A percentile compares a stretch with the other conserved stretches of the same genome.
Conservation (phyloP, 2,329 filamentous ascomycete species). For the Microdochium trichocladiopsis region DNA sequence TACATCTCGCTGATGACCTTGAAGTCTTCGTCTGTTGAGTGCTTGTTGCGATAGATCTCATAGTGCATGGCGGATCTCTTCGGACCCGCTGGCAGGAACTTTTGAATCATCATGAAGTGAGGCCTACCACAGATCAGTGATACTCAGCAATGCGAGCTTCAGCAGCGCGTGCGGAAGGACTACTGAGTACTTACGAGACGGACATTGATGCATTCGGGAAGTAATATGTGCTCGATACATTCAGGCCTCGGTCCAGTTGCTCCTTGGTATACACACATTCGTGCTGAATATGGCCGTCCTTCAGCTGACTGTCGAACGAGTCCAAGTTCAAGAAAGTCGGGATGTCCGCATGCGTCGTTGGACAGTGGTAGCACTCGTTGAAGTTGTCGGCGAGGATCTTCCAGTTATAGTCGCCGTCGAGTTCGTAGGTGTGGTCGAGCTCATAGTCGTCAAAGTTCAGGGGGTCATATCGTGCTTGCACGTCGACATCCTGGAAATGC, state of each 20-base stretch:
- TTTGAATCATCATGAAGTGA: conserved; percentile 1
- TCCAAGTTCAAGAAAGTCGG: conserved; percentile 19
- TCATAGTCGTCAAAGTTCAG: conserved; percentile 31
- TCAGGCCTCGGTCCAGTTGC: neutral
- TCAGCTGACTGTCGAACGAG: neutral
- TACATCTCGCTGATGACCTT: neutral
- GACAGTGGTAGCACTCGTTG: conserved; percentile 44
- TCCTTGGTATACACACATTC: neutral
- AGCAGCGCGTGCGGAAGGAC: neutral
- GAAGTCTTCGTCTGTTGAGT: conserved; percentile 1
- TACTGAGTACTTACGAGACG: neutral
- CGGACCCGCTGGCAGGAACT: neutral
- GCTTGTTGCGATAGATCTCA: conserved; percentile 1
- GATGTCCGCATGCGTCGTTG: conserved; percentile 38
- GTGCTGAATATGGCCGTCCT: conserved; percentile 2
- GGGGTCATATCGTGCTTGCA: conserved; percentile 22
- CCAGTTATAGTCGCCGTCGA: conserved; percentile 34
- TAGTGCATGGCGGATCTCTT: conserved; percentile 1
- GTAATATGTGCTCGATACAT: conserved; percentile 1
- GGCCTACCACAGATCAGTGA: too few species aligned
- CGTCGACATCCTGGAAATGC: conserved; percentile 25
- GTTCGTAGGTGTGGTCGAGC: conserved; percentile 33
- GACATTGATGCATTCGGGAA: conserved; percentile 1
- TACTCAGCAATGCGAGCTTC: neutral
- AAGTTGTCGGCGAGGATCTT: conserved; percentile 40